These are phyloP conservation scores for Pseudofabraea citricarpa DNA, from an alignment of 2,329 filamentous ascomycete species.

Conservation along the genomic window DNA sequence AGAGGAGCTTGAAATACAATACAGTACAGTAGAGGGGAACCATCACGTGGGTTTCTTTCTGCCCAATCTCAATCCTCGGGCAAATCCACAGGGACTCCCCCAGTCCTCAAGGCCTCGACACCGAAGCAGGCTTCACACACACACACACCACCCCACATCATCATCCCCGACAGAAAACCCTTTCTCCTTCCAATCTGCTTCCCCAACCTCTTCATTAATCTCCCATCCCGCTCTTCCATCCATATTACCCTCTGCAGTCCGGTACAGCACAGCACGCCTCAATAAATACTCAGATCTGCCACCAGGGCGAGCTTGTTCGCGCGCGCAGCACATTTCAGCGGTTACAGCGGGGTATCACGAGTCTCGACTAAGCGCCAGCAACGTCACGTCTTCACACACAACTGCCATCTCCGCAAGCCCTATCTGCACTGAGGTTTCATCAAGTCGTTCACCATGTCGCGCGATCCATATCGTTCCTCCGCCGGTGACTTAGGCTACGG, in stretches of 20 bases:
- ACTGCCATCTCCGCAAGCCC: too few species aligned
- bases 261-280: neutral
- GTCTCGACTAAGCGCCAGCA: constrained; percentile 1
- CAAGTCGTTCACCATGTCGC: constrained; percentile 21
- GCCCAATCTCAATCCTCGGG: neutral
- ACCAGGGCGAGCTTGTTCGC: too few species aligned
- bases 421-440: too few species aligned
- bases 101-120: neutral
- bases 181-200: neutral
- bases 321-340: constrained; percentile 1
- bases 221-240: neutral
- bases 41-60: neutral
- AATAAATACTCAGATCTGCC: neutral
- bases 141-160: neutral
- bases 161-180: neutral
- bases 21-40: too few species aligned
- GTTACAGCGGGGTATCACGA: constrained; percentile 1
- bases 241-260: neutral
- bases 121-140: neutral
- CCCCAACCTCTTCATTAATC: constrained; percentile 1
- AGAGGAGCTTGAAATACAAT: too few species aligned
- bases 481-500: constrained; percentile 32
- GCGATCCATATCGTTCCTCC: constrained; percentile 28
- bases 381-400: neutral
- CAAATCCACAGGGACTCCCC: neutral